Evolutionary conservation across 306 rosid genomes (phyloP).

Genomic region (Prunus armeniaca): DNA sequence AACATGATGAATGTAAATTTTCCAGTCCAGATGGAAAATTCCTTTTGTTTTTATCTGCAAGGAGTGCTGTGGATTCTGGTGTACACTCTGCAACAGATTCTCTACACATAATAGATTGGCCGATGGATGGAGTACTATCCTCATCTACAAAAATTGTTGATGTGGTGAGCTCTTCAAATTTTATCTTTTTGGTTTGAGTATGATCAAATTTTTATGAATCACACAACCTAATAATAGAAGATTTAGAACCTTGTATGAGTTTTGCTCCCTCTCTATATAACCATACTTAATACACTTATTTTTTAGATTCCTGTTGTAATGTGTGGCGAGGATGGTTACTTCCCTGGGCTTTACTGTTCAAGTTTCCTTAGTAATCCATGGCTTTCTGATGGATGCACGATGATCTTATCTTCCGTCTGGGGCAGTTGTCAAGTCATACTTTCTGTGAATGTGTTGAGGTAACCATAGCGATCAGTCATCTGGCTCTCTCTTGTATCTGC

Average conservation of each 20-base stretch:
- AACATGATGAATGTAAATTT: constrained; percentile 17
- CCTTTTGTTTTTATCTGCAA: constrained; percentile 72
- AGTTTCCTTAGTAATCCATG: constrained; percentile 55
- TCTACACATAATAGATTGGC: constrained; percentile 83
- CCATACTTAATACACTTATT: not conserved
- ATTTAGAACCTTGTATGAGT: not conserved
- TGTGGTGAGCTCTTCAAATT: constrained; percentile 44
- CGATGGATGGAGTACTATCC: constrained; percentile 35
- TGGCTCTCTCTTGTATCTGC: not conserved
- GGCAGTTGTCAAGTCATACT: constrained; percentile 64
- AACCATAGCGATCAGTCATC: constrained; percentile 20
- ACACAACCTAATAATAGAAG: not conserved
- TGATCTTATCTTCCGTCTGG: constrained; percentile 72
- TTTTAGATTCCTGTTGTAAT: constrained; percentile 69
- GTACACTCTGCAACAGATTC: constrained; percentile 74
- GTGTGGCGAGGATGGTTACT: constrained; percentile 61
- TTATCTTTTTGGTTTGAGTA: not conserved
- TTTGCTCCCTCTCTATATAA: not conserved
- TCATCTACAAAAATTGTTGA: constrained; percentile 49
- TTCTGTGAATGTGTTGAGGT: constrained; percentile 73
- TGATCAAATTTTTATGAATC: not conserved
- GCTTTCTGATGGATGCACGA: constrained; percentile 74
- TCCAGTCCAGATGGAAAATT: constrained; percentile 75
- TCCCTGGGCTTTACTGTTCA: constrained; percentile 74
- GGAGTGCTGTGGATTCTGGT: constrained; percentile 71